phyloP scores from a whole-genome alignment of 495 filamentous ascomycete species.

The Penicilliopsis zonata region DNA sequence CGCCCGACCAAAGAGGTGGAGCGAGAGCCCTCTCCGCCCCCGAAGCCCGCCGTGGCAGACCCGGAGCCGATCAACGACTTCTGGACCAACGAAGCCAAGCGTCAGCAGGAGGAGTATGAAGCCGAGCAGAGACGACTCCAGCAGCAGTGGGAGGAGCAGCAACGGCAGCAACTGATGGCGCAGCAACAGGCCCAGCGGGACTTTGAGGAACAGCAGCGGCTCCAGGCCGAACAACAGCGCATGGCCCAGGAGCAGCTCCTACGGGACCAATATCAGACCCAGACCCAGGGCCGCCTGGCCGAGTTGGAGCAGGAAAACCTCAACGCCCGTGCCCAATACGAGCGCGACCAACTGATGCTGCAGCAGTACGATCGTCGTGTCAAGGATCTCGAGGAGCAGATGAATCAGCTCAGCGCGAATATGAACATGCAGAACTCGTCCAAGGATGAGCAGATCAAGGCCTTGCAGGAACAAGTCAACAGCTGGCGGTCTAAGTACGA shows the following conservation, averaged over 20 bases:
- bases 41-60: conserved; percentile 54
- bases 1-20: conserved; percentile 57
- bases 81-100: conserved; percentile 84
- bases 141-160: conserved; percentile 62
- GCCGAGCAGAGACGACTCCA: conserved; percentile 82
- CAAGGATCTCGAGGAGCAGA: conserved; percentile 82
- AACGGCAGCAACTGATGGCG: conserved; percentile 69
- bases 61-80: conserved; percentile 96
- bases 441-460: conserved; percentile 86
- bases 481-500: conserved; percentile 97
- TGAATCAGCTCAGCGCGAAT: conserved; percentile 69
- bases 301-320: conserved; percentile 93
- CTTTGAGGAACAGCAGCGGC: conserved; percentile 89
- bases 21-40: conserved; percentile 50
- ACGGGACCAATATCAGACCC: conserved; percentile 75
- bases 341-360: conserved; percentile 91
- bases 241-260: conserved; percentile 82
- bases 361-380: conserved; percentile 93
- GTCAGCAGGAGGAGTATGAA: conserved; percentile 88
- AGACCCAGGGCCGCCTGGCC: conserved; percentile 85
- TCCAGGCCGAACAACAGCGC: conserved; percentile 77
- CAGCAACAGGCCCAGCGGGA: conserved; percentile 76
- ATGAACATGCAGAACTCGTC: conserved; percentile 74
- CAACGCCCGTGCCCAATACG: conserved; percentile 87
- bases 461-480: conserved; percentile 89